Evolutionary conservation across 257 asterid genomes (phyloP).

Genomic region (Scutellaria galericulata): DNA sequence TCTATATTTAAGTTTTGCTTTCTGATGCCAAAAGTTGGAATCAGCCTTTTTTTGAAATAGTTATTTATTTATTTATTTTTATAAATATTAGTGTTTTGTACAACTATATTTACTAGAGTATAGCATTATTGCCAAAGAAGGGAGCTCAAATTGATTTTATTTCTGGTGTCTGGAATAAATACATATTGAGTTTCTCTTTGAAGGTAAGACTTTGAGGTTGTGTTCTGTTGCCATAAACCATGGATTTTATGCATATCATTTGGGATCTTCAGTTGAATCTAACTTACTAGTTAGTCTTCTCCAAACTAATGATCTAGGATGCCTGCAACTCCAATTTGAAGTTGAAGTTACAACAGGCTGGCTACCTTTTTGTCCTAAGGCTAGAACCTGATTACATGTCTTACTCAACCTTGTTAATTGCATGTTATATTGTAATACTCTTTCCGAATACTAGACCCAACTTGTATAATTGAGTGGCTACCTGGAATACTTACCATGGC

Average conservation of each 20-base stretch:
- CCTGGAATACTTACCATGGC: neutral
- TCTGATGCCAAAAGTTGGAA: neutral
- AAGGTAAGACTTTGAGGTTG: constrained; percentile 9
- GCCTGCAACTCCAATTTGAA: constrained; percentile 10
- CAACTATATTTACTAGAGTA: neutral
- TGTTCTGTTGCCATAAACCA: constrained; percentile 18
- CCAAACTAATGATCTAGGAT: neutral
- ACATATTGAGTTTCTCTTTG: neutral
- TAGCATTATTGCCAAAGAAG: constrained; percentile 9
- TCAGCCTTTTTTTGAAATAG: neutral
- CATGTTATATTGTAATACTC: neutral
- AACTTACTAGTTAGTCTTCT: neutral
- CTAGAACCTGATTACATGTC: neutral
- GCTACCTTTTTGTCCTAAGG: neutral
- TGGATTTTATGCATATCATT: neutral
- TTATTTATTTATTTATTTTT: constrained; percentile 7
- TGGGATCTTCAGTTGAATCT: constrained; percentile 20
- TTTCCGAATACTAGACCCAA: neutral
- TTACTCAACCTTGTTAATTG: neutral
- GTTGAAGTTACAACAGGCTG: constrained; percentile 14
- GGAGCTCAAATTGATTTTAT: constrained; percentile 12
- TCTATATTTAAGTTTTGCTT: constrained; percentile 5
- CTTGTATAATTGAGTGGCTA: constrained; percentile 2
- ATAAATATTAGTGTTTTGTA: neutral
- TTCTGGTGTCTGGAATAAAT: constrained; percentile 13